A percentile compares a stretch with the other conserved stretches of the same genome.
phyloP scores from a whole-genome alignment of 78 protist genomes.

The Dictyostelium capitatum region DNA sequence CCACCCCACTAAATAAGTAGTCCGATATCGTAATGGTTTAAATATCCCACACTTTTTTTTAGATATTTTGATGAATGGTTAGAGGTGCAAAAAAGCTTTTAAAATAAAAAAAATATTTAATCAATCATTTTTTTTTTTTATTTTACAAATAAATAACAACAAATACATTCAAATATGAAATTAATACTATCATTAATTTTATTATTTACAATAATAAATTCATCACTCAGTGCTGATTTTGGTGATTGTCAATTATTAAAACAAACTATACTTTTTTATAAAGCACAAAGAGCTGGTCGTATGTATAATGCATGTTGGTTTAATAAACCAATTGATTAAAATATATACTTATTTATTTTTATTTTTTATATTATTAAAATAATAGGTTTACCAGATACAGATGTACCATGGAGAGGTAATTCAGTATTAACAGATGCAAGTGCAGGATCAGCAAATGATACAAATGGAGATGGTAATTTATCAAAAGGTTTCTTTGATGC shows the following conservation, averaged over 20 bases:
- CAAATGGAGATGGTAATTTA: constrained; percentile 23
- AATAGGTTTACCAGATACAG: constrained; percentile 23
- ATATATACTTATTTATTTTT: too few relatives aligned
- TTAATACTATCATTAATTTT: not conserved
- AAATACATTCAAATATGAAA: constrained; percentile 6
- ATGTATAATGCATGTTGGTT: too few relatives aligned
- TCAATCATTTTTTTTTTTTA: too few relatives aligned
- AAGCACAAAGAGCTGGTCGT: constrained; percentile 35
- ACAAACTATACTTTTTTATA: constrained; percentile 19
- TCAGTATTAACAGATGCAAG: not conserved
- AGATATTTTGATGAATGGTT: too few relatives aligned
- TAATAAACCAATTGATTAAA: too few relatives aligned
- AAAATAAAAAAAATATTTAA: too few relatives aligned
- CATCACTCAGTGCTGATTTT: not conserved
- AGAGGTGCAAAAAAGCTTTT: too few relatives aligned
- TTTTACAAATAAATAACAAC: too few relatives aligned
- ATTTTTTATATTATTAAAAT: too few relatives aligned
- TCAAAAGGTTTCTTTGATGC: constrained; percentile 66
- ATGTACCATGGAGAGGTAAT: constrained; percentile 18
- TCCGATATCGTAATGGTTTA: too few relatives aligned
- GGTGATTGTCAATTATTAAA: constrained; percentile 17
- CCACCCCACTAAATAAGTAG: too few relatives aligned
- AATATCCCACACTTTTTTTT: too few relatives aligned
- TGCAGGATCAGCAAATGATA: not conserved
- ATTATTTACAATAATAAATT: not conserved